A percentile compares a stretch with the other conserved stretches of the same genome.
Evolutionary conservation across 129 eudicot species (phyloP).

Genomic region (carrot (Daucus carota)): DNA sequence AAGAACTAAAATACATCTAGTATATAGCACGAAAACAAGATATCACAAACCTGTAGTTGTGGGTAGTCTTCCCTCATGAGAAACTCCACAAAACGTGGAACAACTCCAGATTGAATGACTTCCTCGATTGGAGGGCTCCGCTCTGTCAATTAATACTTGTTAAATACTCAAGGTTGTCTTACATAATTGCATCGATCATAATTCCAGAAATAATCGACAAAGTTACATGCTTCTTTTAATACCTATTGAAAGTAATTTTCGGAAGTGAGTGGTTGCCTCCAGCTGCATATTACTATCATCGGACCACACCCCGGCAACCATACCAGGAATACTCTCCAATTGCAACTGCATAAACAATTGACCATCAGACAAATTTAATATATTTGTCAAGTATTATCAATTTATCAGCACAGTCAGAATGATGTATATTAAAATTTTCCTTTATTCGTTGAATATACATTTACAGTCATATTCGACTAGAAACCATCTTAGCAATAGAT

Average conservation of each 20-base stretch:
- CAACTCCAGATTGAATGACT: slow-evolving; percentile 88
- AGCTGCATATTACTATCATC: slow-evolving; percentile 55
- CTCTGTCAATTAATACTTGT: slow-evolving; percentile 29
- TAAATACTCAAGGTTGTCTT: not conserved
- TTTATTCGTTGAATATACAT: too few species aligned
- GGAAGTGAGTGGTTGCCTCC: slow-evolving; percentile 87
- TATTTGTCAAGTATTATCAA: not conserved
- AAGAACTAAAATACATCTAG: not conserved
- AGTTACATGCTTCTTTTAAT: not conserved
- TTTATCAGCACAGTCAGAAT: not conserved
- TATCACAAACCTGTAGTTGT: slow-evolving; percentile 69
- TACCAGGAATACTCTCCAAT: slow-evolving; percentile 73
- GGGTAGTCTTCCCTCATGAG: slow-evolving; percentile 82
- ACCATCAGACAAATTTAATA: not conserved
- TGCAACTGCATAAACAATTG: slow-evolving; percentile 26
- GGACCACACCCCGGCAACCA: slow-evolving; percentile 80
- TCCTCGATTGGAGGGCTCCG: slow-evolving; percentile 93
- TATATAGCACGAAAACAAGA: not conserved
- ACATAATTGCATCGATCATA: not conserved
- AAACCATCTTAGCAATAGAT: too few species aligned
- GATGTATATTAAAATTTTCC: too few species aligned
- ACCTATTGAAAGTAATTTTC: slow-evolving; percentile 91
- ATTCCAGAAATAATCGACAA: not conserved
- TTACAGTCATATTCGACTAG: too few species aligned
- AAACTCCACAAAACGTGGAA: slow-evolving; percentile 88